A percentile compares a stretch with the other conserved stretches of the same genome.
Conservation (phyloP, 1,284 basidiomycete genomes). For the Ustilago trichophora region DNA sequence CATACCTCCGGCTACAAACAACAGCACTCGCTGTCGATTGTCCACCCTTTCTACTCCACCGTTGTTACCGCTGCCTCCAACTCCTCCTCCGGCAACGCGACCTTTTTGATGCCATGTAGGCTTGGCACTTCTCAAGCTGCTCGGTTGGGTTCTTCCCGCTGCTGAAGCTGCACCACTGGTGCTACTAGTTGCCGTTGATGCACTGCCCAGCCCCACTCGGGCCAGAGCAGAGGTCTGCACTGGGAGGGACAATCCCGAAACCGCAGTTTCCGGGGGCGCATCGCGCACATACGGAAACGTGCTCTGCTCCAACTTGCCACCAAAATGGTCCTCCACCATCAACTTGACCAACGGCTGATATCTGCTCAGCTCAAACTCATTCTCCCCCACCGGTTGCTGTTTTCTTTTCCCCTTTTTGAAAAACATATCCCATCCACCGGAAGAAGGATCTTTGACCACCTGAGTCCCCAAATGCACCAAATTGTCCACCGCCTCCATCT, state of each 20-base stretch:
- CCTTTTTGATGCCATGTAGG: constrained; percentile 59
- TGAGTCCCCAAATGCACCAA: constrained; percentile 83
- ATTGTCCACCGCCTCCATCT: constrained; percentile 94
- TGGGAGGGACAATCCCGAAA: constrained; percentile 6
- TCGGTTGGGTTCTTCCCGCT: constrained; percentile 24
- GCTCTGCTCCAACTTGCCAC: constrained; percentile 78
- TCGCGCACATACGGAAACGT: constrained; percentile 93
- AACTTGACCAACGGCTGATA: constrained; percentile 87
- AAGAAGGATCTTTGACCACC: constrained; percentile 74
- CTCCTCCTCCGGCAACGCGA: too few species aligned
- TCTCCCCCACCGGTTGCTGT: constrained; percentile 74
- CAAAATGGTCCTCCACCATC: constrained; percentile 88
- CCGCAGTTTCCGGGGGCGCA: constrained; percentile 72
- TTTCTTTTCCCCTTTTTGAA: constrained; percentile 76
- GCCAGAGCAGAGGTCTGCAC: constrained; percentile 44
- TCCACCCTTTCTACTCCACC: constrained; percentile 66
- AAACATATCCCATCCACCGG: constrained; percentile 47
- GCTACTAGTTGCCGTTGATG: neutral
- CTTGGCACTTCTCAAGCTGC: constrained; percentile 52
- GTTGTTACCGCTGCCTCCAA: too few species aligned
- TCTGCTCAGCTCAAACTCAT: constrained; percentile 94
- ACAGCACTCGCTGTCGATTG: constrained; percentile 81
- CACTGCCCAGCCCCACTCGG: constrained; percentile 25
- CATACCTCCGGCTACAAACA: constrained; percentile 95
- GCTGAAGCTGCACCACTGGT: neutral